Percentiles rank a stretch among this genome's conserved stretches.
Evolutionary conservation across 23 red algal genomes (phyloP).

Genomic region (Gracilaria domingensis): DNA sequence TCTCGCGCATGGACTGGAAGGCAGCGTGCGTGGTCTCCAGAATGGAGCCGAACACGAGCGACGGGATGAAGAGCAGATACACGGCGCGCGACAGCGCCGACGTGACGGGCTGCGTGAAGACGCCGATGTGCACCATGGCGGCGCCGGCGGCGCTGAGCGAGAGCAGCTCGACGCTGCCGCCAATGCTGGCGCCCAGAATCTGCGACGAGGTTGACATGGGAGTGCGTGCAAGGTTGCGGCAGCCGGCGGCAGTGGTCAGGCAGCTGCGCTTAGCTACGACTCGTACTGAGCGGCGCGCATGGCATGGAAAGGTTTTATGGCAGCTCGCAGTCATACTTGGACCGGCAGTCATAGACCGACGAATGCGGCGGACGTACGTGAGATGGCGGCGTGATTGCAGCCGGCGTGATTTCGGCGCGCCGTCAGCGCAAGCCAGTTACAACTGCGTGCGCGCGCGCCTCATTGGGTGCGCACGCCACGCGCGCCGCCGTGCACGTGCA

Average conservation of each 20-base stretch:
- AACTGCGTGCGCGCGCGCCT: no score
- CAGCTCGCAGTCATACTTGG: no score
- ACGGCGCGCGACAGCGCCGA: conserved; percentile 32
- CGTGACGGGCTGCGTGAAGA: conserved; percentile 18
- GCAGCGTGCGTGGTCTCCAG: conserved; percentile 49
- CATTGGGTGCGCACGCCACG: no score
- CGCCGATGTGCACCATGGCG: conserved; percentile 19
- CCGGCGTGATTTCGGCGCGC: no score
- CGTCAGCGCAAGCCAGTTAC: no score
- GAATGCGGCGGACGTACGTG: no score
- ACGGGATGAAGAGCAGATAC: conserved; percentile 58
- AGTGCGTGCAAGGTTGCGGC: background rate
- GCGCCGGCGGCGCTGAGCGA: conserved; percentile 49
- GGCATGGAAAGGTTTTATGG: no score
- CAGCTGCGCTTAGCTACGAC: no score
- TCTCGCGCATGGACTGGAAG: conserved; percentile 2
- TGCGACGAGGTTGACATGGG: conserved; percentile 16
- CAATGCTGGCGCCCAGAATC: conserved; percentile 48
- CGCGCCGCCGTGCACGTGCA: no score
- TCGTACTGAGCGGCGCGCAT: background rate
- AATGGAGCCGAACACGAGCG: conserved; percentile 62
- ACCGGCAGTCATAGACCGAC: no score
- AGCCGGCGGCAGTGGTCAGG: no score
- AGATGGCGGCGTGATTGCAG: background rate
- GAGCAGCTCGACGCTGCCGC: conserved; percentile 60